Evolutionary conservation across 352 stramenopile species (phyloP).

Genomic region (Phytophthora pinifolia): DNA sequence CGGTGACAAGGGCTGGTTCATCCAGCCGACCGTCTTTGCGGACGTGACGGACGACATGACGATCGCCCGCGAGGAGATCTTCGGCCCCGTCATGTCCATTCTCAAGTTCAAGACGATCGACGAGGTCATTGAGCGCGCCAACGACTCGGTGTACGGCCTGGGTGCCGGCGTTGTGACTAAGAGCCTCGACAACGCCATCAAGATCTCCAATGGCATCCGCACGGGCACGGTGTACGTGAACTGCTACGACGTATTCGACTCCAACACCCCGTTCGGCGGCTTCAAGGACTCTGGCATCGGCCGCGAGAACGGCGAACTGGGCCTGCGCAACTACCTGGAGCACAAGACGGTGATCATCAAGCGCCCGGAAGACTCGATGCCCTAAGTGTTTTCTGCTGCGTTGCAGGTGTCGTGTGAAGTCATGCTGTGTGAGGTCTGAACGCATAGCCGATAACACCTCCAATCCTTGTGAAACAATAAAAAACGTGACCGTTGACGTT

Average conservation of each 20-base stretch:
- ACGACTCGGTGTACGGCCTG: slow-evolving; percentile 85
- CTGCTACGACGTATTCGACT: slow-evolving; percentile 89
- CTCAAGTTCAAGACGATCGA: slow-evolving; percentile 88
- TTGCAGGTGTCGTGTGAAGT: too few species aligned
- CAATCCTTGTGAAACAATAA: too few species aligned
- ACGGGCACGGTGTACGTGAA: slow-evolving; percentile 94
- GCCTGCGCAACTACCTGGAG: slow-evolving; percentile 73
- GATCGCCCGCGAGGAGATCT: slow-evolving; percentile 90
- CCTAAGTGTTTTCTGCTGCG: too few species aligned
- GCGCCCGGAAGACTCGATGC: slow-evolving; percentile 47
- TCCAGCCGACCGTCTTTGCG: slow-evolving; percentile 91
- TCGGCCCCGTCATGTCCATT: slow-evolving; percentile 87
- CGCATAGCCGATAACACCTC: too few species aligned
- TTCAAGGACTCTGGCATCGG: slow-evolving; percentile 85
- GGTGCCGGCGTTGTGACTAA: slow-evolving; percentile 88
- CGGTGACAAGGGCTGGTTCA: slow-evolving; percentile 81
- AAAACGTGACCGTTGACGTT: too few species aligned
- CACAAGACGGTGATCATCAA: slow-evolving; percentile 71
- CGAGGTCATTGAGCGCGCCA: slow-evolving; percentile 83
- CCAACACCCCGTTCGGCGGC: slow-evolving; percentile 81
- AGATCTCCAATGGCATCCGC: slow-evolving; percentile 85
- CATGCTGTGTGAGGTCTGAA: too few species aligned
- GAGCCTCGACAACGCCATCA: slow-evolving; percentile 77
- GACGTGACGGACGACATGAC: slow-evolving; percentile 75
- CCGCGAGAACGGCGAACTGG: slow-evolving; percentile 71